Evolutionary conservation across 202 grass and related monocot genomes (phyloP), one percentile per base, ranked within the genome.

Genomic region (Setaria italica): DNA sequence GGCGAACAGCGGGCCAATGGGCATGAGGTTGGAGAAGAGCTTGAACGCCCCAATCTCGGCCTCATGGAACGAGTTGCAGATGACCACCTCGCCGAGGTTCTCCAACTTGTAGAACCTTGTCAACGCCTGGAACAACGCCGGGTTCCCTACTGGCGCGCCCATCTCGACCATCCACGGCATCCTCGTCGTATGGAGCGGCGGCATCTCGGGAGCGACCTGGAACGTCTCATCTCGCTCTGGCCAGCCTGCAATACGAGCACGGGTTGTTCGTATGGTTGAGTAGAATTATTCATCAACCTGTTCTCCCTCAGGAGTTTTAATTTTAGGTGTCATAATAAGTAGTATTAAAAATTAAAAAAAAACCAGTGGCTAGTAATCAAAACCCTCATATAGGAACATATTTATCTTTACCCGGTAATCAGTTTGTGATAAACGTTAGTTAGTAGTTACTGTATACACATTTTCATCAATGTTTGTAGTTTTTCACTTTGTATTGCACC

Each of bases 21-120:
- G 57, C 41, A 83, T 1, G 4, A 88, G 54, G 49, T 45, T 2
- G 32, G 86, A 74, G 58, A 43, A 78, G 20, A 41, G 5, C 10
- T 32, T 59, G 21, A 90, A 43, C 2, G 80, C 25, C 37, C 41
- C 71, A 25, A 68, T 21, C 71, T 83, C 84, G 30, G 82, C 33
- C 16, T 90, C 88, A 4, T 46, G n/a, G 35, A 86, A 77, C 1
- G 90, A 84, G 87, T 87, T 92, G 90, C 90, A 89, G 43, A 89
- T 45, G 62, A 89, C 11, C 70, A 71, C 51, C 46, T 89, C 87
- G 0, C 80, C 69, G 5, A 59, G 74, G 4, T 79, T 49, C 2
- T 57, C 33, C 25, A 59, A 11, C 56, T 70, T 17, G 50, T 60
- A 83, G 77, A 83, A 80, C 11, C 10, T 48, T 7, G 78, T 41